Base-by-base conservation (phyloP, 2,329 filamentous ascomycete species). In the Uncinocarpus reesii region DNA sequence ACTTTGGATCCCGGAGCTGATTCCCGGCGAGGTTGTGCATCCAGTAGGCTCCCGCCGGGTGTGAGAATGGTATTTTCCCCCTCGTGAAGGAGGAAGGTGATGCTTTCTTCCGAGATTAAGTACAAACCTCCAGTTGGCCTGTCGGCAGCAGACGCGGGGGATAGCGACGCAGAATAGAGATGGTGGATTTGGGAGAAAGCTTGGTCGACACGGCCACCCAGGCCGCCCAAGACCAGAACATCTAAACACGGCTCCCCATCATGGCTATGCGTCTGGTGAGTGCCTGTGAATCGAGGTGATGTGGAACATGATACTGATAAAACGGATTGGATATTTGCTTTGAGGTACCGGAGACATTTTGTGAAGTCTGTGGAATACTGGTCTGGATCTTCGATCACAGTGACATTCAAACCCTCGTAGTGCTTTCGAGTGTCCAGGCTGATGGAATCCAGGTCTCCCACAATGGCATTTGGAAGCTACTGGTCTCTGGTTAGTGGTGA, bases 381-480 rank as follows among this genome's bases (percentile, higher is more conserved):
- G 61, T 93, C 86, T n/a, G 73, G 63, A 54, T 90, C 80, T 57
- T 80, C 71, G 54, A 86, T 74, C 46, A 96, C 72, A 10, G 72
- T 60, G 1, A 86, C 76, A 23, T 72, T 64, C 45, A 75, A 72
- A 18, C 71, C 68, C 28, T 75, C 71, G 67, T 89, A 94, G 65
- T 84, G 83, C n/a, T 73, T 59, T 45, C 74, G 73, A 8, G 84
- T 76, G 10, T 77, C 67, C 7, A 78, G 71, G 2, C 69, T 69
- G 15, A 96, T 71, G 3, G 90, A 95, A 68, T 98, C 92, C 7
- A 98, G 75, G 63, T 98, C 92, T 40, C 92, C 92, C 56, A 94
- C 80, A 52, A 98, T 88, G 47, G 77, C 72, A 60, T 85, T 71
- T 1, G 87, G 78, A 49, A 79, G 71, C 60, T 79, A 42, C 11